phyloP scores from a whole-genome alignment of 176 grass and related monocot species.

The Alloteropsis semialata region DNA sequence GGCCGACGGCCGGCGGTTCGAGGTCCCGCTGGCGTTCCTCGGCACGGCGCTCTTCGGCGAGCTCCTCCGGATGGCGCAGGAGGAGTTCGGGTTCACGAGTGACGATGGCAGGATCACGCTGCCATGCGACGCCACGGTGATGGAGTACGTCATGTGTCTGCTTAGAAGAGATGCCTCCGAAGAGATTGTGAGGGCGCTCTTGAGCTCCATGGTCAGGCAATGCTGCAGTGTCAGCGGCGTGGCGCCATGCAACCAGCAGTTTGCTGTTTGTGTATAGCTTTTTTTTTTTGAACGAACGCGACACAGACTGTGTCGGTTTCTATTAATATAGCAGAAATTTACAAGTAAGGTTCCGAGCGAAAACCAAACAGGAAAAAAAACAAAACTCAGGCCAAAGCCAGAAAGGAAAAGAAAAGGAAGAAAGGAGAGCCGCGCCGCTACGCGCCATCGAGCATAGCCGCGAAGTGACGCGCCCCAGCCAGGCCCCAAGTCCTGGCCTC shows the following conservation, averaged over 20 bases:
- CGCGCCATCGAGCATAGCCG: too few relatives aligned
- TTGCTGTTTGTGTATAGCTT: neutral
- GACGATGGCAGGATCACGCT: conserved; percentile 38
- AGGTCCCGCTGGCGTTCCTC: conserved; percentile 47
- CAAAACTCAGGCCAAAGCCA: too few relatives aligned
- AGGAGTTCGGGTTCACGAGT: conserved; percentile 35
- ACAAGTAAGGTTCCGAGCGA: too few relatives aligned
- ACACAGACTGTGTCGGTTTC: too few relatives aligned
- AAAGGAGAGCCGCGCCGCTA: too few relatives aligned
- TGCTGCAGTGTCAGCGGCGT: neutral
- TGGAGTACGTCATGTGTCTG: conserved; percentile 48
- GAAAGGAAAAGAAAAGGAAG: too few relatives aligned
- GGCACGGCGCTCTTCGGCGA: conserved; percentile 24
- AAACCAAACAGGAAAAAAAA: too few relatives aligned
- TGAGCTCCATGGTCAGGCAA: conserved; percentile 26
- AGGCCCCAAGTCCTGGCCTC: too few relatives aligned
- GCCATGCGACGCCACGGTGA: conserved; percentile 3
- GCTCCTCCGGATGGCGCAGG: conserved; percentile 38
- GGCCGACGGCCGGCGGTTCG: conserved; percentile 19
- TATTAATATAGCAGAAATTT: too few relatives aligned
- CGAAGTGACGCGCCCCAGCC: too few relatives aligned
- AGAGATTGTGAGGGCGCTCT: conserved; percentile 25
- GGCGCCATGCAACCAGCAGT: neutral
- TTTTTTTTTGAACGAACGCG: too few relatives aligned
- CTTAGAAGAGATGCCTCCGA: conserved; percentile 26